phyloP scores from a whole-genome alignment of 2,329 filamentous ascomycete species.

The Beauveria varroae region DNA sequence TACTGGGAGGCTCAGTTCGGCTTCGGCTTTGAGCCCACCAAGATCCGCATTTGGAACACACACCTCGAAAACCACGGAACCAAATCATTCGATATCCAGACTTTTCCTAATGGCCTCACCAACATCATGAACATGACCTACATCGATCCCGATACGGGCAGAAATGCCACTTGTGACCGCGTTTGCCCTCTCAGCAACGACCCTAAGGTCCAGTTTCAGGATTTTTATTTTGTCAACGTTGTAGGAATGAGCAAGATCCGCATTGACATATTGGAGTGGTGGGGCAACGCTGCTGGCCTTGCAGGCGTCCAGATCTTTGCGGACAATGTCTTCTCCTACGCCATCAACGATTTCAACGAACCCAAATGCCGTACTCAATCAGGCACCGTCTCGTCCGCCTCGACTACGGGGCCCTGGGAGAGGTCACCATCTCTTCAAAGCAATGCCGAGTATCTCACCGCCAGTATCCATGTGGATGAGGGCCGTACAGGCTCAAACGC shows the following conservation, averaged over 20 bases:
- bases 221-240: constrained; percentile 82
- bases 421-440: constrained; percentile 60
- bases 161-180: constrained; percentile 66
- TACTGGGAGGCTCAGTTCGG: constrained; percentile 78
- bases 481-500: constrained; percentile 44
- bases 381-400: constrained; percentile 52
- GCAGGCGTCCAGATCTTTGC: constrained; percentile 82
- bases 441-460: constrained; percentile 68
- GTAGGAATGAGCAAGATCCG: constrained; percentile 85
- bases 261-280: constrained; percentile 81
- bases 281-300: constrained; percentile 76
- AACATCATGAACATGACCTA: constrained; percentile 96
- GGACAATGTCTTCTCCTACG: constrained; percentile 78
- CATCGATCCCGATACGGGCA: constrained; percentile 63
- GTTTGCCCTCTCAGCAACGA: constrained; percentile 77
- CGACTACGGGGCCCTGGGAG: constrained; percentile 66
- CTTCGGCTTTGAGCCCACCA: constrained; percentile 81
- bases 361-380: constrained; percentile 61
- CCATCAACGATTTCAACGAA: constrained; percentile 82
- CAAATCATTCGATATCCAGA: constrained; percentile 79
- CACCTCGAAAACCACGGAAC: constrained; percentile 77
- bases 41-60: constrained; percentile 82
- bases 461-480: constrained; percentile 49
- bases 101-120: constrained; percentile 55
- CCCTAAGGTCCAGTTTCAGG: constrained; percentile 61